Conservation (phyloP, 345 rosid genomes). For the Camelina sativa region DNA sequence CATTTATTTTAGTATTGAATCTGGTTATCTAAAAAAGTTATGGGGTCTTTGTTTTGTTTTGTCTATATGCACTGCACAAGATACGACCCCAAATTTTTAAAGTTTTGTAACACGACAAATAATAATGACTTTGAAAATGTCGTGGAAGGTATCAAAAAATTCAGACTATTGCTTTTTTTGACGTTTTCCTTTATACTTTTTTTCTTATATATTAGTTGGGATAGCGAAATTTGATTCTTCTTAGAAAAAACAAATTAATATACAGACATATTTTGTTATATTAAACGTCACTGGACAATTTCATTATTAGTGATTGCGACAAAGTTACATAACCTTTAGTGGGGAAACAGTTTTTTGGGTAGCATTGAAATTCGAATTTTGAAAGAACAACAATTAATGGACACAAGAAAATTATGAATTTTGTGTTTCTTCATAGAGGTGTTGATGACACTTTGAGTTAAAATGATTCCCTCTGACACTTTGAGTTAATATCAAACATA, state of each 20-base stretch:
- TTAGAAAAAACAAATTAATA: slow-evolving; percentile 15
- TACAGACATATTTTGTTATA: slow-evolving; percentile 17
- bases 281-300: slow-evolving; percentile 24
- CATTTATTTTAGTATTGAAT: not conserved
- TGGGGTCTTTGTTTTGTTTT: slow-evolving; percentile 1
- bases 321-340: not conserved
- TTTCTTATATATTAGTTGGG: slow-evolving; percentile 25
- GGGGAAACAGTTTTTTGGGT: slow-evolving; percentile 2
- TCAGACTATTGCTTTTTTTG: slow-evolving; percentile 37
- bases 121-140: slow-evolving; percentile 35
- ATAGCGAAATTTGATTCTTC: slow-evolving; percentile 41
- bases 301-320: slow-evolving; percentile 38
- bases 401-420: not conserved
- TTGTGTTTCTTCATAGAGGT: not conserved
- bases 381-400: not conserved
- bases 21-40: slow-evolving; percentile 18
- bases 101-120: slow-evolving; percentile 39
- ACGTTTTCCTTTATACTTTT: slow-evolving; percentile 36
- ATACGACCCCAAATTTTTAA: slow-evolving; percentile 34
- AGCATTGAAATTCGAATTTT: not conserved
- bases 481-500: slow-evolving; percentile 9
- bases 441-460: not conserved
- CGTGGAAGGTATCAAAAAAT: slow-evolving; percentile 40
- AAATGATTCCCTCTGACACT: not conserved
- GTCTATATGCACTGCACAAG: slow-evolving; percentile 42